These are phyloP conservation scores for Verbena officinalis DNA, from an alignment of 257 asterid genomes.

Conservation along the genomic window DNA sequence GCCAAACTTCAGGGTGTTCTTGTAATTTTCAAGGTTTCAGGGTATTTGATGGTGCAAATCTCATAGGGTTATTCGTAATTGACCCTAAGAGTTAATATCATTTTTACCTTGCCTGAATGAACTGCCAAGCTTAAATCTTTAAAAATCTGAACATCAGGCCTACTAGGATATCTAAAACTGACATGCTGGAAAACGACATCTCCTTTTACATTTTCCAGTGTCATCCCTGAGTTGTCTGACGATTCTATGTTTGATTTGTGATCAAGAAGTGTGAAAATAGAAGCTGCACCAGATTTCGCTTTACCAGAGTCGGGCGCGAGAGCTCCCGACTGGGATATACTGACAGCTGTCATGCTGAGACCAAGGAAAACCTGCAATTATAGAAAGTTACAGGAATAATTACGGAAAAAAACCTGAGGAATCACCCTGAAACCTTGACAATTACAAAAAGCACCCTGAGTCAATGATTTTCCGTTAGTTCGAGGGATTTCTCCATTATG, in stretches of 20 bases:
- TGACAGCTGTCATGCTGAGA: slow-evolving; percentile 54
- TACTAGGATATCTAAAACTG: slow-evolving; percentile 60
- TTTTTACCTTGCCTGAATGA: slow-evolving; percentile 42
- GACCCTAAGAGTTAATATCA: no score
- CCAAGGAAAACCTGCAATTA: slow-evolving; percentile 57
- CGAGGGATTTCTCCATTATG: no score
- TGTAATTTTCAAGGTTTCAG: no score
- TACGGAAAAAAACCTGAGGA: no score
- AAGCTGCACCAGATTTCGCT: slow-evolving; percentile 60
- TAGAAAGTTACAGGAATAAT: no score
- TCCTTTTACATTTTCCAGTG: slow-evolving; percentile 49
- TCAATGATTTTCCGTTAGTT: no score
- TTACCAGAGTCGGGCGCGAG: slow-evolving; percentile 66
- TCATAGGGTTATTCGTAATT: no score
- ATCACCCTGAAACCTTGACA: no score
- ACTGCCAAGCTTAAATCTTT: slow-evolving; percentile 50
- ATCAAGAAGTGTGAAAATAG: slow-evolving; percentile 60
- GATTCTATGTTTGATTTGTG: slow-evolving; percentile 54
- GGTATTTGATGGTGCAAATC: no score
- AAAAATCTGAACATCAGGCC: slow-evolving; percentile 65
- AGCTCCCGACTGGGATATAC: slow-evolving; percentile 62
- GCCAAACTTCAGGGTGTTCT: no score
- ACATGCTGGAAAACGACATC: slow-evolving; percentile 55
- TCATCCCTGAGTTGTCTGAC: slow-evolving; percentile 38
- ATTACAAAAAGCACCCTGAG: no score